phyloP scores from a whole-genome alignment of 2,329 filamentous ascomycete species.

The Colletotrichum destructivum region DNA sequence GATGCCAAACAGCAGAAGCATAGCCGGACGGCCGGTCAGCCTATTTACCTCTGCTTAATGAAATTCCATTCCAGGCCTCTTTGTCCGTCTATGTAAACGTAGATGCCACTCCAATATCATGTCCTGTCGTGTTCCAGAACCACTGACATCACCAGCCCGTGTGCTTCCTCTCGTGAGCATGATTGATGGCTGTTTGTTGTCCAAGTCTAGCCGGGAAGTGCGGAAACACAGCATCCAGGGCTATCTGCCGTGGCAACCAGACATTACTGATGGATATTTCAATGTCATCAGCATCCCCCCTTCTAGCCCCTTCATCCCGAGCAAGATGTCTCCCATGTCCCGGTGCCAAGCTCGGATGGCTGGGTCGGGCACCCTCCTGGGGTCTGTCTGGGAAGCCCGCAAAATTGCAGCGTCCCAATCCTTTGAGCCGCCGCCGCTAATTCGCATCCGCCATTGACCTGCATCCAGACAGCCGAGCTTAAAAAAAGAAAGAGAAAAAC shows the following conservation, averaged over 20 bases:
- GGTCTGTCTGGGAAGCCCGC: conserved; percentile 22
- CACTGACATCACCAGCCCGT: not conserved
- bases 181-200: no score
- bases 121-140: not conserved
- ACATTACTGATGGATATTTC: no score
- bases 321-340: conserved; percentile 28
- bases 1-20: conserved; percentile 19
- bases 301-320: no score
- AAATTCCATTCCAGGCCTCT: conserved; percentile 34
- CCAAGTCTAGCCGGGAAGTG: no score
- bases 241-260: no score
- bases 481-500: conserved; percentile 31
- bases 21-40: conserved; percentile 1
- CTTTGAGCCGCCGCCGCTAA: conserved; percentile 36
- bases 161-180: no score
- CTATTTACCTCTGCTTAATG: conserved; percentile 16
- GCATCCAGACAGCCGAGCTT: conserved; percentile 42
- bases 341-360: conserved; percentile 30
- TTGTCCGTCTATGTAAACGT: not conserved
- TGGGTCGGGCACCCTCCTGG: conserved; percentile 13
- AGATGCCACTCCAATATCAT: not conserved
- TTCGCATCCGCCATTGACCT: conserved; percentile 36
- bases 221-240: no score
- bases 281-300: no score
- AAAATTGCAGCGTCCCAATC: conserved; percentile 29